Evolutionary conservation across 129 eudicot species (phyloP), one percentile per base, ranked within the genome.

Genomic region (Cynara cardunculus): DNA sequence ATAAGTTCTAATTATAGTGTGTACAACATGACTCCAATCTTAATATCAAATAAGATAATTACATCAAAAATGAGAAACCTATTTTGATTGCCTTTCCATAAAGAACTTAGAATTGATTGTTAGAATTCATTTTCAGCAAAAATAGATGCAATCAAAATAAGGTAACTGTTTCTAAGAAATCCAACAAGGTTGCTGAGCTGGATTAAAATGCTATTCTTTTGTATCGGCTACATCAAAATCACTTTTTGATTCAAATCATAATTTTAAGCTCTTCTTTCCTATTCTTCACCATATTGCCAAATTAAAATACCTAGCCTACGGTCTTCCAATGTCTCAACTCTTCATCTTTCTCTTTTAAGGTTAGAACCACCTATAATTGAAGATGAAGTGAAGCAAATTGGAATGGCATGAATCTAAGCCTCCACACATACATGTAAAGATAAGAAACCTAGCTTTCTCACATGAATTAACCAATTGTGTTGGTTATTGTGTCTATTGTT

Each of bases 1-100:
- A 73, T 16, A 71, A 83, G 75, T 59, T 26, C 16, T 75, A 61
- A 49, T 66, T 16, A 41, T 41, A 44, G 56, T 37, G 26, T 65
- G 41, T 37, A 26, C 73, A 37, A 18, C 25, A 56, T 3, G 14
- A 46, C 27, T 13, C 24, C 16, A 3, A 22, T 30, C 34, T 46
- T 70, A 53, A 70, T 13, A 59, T 18, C 22, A 72, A 34, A 72
- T 21, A 28, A 41, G 44, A 44, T 78, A 26, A 25, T 61, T 39
- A 65, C 19, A 65, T 39, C 19, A 35, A 35, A 7, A 56, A 65
- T 0, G 7, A 41, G 46, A 25, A 62, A 62, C 65, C 74, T 24
- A 39, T 6, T 74, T 41, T 66, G 22, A 41, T 25, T 12, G 9
- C 69, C 19, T 64, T 28, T 13, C 68, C 68, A 64, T 39, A 81